These are phyloP conservation scores for Angomonas deanei DNA, from an alignment of 208 protist genomes.

Conservation along the genomic window DNA sequence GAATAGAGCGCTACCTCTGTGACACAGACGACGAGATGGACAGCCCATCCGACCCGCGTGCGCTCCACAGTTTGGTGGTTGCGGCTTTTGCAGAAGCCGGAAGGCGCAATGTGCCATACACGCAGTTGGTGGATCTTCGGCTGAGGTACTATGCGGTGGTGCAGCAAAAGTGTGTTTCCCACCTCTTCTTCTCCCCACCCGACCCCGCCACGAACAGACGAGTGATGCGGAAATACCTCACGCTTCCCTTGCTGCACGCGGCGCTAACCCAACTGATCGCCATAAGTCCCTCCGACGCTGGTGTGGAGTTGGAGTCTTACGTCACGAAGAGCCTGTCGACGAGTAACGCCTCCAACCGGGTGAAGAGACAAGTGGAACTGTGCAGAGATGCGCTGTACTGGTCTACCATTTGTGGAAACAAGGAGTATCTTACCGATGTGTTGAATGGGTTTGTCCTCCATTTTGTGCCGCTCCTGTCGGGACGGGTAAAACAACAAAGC, in stretches of 20 bases:
- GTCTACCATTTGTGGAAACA: not conserved
- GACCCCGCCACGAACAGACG: not conserved
- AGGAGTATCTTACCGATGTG: not conserved
- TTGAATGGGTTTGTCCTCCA: not conserved
- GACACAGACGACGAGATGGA: not conserved
- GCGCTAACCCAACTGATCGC: not conserved
- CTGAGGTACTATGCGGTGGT: conserved; percentile 16
- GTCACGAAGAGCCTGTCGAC: not conserved
- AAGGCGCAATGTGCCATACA: not conserved
- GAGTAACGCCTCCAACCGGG: not conserved
- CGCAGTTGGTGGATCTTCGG: not conserved
- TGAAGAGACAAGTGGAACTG: not conserved
- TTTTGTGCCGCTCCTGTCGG: too few relatives aligned
- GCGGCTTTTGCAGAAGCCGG: not conserved
- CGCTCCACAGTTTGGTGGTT: not conserved
- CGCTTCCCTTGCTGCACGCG: not conserved
- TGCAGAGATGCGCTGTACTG: not conserved
- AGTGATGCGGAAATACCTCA: not conserved
- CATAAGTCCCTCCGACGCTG: not conserved
- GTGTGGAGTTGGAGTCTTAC: not conserved
- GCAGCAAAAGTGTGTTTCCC: conserved; percentile 10
- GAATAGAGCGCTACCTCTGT: conserved; percentile 6
- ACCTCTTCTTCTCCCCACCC: not conserved
- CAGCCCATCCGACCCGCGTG: not conserved
- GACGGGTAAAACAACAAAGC: too few relatives aligned